Base-by-base conservation (phyloP, 2,329 filamentous ascomycete species). In the Ceratocystis huliohia region DNA sequence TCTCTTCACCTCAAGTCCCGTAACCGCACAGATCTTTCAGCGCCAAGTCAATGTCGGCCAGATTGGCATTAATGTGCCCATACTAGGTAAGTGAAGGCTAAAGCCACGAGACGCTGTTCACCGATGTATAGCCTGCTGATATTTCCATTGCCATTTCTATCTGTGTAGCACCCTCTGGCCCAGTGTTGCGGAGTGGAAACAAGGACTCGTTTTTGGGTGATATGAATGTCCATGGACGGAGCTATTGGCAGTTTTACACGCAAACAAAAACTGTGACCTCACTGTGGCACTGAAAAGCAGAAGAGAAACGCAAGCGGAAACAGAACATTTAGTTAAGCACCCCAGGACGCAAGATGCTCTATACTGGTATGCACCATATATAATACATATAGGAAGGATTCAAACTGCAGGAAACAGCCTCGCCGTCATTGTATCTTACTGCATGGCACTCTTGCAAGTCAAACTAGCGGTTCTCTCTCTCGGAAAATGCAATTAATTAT, bases 251-350 rank as follows among this genome's bases (percentile, higher is more conserved):
- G 62, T 71, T 72, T 46, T 72, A 66, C 61, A 72, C 70, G 2
- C 69, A 68, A 59, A 70, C 70, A 3, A 72, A 72, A 59, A 71
- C 70, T 2, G 66, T 72, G 13, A 71, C 70, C 6, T 41, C 67
- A 2, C 22, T 64, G n/a, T 68, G 67, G 67, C 72, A 88, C 73
- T 66, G 8, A 13, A 8, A 15, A 10, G 25, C 2, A 8, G 53
- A 57, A 33, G 25, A 28, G 53, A 30, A 15, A 20, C 5, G 22
- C 10, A 25, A 22, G 33, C 22, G 37, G 25, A 37, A 64, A 53
- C 50, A 33, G 37, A n/a, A 48, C 10, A 37, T 37, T 7, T 37
- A 10, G 33, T 37, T 13, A 4, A 37, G 10, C 33, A 13, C 33
- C 10, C 33, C 2, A 3, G 33, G 10, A 37, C 33, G 3, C 33